Evolutionary conservation across 768 basidiomycete genomes (phyloP).

Genomic region (Amanita molliuscula): DNA sequence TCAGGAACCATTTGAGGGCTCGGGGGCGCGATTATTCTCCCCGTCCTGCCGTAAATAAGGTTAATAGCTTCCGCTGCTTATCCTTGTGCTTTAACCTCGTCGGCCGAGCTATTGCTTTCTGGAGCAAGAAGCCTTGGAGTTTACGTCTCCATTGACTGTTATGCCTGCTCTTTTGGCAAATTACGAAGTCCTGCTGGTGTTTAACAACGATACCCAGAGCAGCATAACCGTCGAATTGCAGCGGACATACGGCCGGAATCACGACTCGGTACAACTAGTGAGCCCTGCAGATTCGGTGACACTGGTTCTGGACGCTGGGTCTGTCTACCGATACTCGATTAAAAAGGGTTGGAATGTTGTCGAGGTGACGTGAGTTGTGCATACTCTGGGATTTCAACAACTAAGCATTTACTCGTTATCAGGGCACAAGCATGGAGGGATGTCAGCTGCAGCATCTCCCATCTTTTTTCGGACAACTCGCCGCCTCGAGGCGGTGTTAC

Average conservation of each 20-base stretch:
- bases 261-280: conserved; percentile 44
- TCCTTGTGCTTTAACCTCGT: conserved; percentile 8
- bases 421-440: conserved; percentile 64
- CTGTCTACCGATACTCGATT: conserved; percentile 58
- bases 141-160: conserved; percentile 13
- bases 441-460: conserved; percentile 49
- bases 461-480: conserved; percentile 37
- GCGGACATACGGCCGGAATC: conserved; percentile 50
- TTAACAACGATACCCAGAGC: conserved; percentile 61
- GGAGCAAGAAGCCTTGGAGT: conserved; percentile 13
- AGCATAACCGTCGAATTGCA: conserved; percentile 54
- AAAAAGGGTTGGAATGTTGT: conserved; percentile 56
- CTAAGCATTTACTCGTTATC: conserved; percentile 1
- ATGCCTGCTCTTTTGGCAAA: conserved; percentile 53
- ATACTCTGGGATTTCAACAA: not conserved
- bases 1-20: not conserved
- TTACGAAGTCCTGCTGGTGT: conserved; percentile 59
- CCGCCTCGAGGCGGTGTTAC: conserved; percentile 39
- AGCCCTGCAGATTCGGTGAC: conserved; percentile 55
- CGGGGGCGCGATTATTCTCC: not conserved
- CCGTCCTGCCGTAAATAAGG: conserved; percentile 2
- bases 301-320: conserved; percentile 59
- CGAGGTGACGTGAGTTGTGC: conserved; percentile 50
- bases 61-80: conserved; percentile 6
- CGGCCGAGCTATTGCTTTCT: not conserved